Evolutionary conservation across 441 rosid genomes (phyloP).

Genomic region (Erodium trifolium): DNA sequence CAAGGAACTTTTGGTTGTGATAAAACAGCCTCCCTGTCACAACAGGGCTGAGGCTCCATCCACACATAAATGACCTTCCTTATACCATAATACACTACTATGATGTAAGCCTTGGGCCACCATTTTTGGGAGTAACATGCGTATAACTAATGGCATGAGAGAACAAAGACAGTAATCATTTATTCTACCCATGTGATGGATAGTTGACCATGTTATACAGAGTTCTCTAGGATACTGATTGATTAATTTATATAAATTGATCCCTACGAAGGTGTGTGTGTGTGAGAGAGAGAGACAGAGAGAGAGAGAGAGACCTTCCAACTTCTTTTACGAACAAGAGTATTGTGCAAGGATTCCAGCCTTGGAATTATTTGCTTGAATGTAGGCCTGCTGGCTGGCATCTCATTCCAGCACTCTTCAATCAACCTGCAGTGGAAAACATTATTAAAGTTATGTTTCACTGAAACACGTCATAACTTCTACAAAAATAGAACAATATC

Average conservation of each 20-base stretch:
- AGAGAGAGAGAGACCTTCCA: constrained; percentile 43
- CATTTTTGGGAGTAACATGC: background rate
- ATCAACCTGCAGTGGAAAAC: constrained; percentile 37
- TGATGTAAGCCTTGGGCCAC: background rate
- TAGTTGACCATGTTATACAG: background rate
- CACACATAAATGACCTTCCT: background rate
- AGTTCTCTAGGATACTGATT: background rate
- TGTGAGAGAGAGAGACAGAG: background rate
- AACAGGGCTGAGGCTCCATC: background rate
- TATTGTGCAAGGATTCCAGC: constrained; percentile 40
- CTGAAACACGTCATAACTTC: background rate
- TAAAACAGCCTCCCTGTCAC: background rate
- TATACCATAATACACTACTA: background rate
- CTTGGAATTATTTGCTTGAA: constrained; percentile 46
- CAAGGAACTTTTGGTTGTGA: background rate
- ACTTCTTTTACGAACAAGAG: constrained; percentile 28
- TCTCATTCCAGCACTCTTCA: constrained; percentile 58
- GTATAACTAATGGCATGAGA: background rate
- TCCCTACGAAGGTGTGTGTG: background rate
- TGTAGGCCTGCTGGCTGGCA: constrained; percentile 56
- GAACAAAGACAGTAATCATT: background rate
- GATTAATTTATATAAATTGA: no score
- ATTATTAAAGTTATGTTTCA: background rate
- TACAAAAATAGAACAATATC: background rate
- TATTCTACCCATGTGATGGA: background rate